Evolutionary conservation across 805 yeast genomes (phyloP), one percentile per base, ranked within the genome.

Genomic region (Yarrowia osloensis): DNA sequence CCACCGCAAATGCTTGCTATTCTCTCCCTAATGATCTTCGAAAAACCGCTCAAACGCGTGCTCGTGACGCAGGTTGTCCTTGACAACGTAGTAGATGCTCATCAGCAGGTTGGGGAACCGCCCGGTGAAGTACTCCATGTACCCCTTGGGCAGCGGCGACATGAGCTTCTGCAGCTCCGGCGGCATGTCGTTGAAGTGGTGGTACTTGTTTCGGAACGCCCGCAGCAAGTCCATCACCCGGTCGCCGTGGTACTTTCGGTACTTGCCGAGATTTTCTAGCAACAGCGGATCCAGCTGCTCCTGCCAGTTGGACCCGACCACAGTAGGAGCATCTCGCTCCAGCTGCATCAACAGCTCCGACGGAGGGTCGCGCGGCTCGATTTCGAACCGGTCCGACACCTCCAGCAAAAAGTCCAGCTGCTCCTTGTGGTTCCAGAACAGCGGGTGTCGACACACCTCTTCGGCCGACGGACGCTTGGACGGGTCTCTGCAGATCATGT

Each of bases 171-270:
- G 86, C 68, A 95, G 81, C 15, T 80, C 84, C 11, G 78, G 81
- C 0, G 97, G 97, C 74, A 93, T 78, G 75, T 95, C 99, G 77
- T 91, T 91, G 76, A 84, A 94, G 76, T 95, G 99, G 76, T 95
- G 98, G 73, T 91, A 88, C 76, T 95, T 95, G 79, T 95, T 95
- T 72, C 99, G 82, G 71, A 95, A 77, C 0, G 97, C 97, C 68
- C 99, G 81, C 68, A 95, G 77, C 63, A 95, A 78, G 75, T 95
- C 99, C 87, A 92, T 86, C 54, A 95, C 77, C 72, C 87, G 89
- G 67, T 84, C 86, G 0, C 89, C 84, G 70, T 88, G 88, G 76
- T 95, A 95, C 76, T 91, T 93, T 71, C 99, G 83, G 75, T 91
- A 95, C 74, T 90, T 91, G 21, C 97, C 97, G 70, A 95, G 81